Percentiles rank a stretch among this genome's conserved stretches.
Conservation (phyloP, 2,329 filamentous ascomycete genomes). For the Sporothrix inflata region DNA sequence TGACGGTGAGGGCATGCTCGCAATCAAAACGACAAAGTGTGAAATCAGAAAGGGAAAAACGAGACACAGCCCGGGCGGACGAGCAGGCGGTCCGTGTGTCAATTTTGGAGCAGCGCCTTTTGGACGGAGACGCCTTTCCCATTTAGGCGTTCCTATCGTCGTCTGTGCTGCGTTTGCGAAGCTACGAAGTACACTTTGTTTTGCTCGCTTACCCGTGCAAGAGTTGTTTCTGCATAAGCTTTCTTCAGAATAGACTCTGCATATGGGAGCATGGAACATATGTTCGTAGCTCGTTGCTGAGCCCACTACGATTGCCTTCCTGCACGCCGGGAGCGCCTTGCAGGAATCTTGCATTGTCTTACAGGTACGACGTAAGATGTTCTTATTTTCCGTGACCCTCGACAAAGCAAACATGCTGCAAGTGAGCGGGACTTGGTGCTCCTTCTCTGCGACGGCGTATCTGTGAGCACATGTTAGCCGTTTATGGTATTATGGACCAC, state of each 20-base stretch:
- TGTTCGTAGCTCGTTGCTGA: too few relatives aligned
- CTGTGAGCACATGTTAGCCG: background rate
- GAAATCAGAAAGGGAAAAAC: background rate
- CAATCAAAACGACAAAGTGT: background rate
- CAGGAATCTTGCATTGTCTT: conserved; percentile 18
- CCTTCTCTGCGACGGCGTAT: background rate
- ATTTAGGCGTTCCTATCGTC: conserved; percentile 2
- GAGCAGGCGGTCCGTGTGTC: conserved; percentile 18
- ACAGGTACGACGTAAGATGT: background rate
- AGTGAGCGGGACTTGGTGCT: conserved; percentile 1
- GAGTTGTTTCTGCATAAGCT: background rate
- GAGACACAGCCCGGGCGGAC: conserved; percentile 1
- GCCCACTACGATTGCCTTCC: background rate
- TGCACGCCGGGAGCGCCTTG: conserved; percentile 6
- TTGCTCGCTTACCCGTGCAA: background rate
- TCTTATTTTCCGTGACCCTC: background rate
- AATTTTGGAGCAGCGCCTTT: background rate
- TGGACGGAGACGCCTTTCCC: background rate
- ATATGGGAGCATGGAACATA: too few relatives aligned
- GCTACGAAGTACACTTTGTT: too few relatives aligned
- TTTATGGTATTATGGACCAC: background rate
- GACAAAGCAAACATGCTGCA: background rate
- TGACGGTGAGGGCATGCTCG: background rate
- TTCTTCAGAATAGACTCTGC: background rate
- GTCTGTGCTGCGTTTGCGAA: background rate